Evolutionary conservation across 805 yeast genomes (phyloP).

Genomic region (Candida yuanshanica): DNA sequence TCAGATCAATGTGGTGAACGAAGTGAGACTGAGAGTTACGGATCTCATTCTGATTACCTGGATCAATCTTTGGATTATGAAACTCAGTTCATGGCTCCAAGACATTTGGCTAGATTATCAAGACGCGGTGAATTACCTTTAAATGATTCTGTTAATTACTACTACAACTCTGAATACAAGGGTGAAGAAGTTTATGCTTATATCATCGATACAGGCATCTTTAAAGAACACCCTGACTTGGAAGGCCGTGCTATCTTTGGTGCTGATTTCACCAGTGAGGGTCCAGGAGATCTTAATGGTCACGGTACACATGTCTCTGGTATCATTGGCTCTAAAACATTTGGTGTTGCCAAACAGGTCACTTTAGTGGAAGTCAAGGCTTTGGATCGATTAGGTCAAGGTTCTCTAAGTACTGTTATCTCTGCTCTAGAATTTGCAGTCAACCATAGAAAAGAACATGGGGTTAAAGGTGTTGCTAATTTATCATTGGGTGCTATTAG

Average conservation of each 20-base stretch:
- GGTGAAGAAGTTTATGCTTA: constrained; percentile 70
- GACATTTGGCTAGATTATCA: constrained; percentile 64
- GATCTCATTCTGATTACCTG: neutral
- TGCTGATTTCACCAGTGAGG: constrained; percentile 49
- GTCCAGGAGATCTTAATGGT: constrained; percentile 68
- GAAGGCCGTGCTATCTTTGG: constrained; percentile 58
- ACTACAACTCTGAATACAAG: constrained; percentile 37
- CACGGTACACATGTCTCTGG: constrained; percentile 97
- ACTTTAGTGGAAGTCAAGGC: constrained; percentile 71
- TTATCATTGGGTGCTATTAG: constrained; percentile 74
- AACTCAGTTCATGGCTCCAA: constrained; percentile 46
- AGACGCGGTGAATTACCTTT: constrained; percentile 35
- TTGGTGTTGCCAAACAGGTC: constrained; percentile 76
- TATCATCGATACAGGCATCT: constrained; percentile 82
- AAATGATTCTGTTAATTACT: constrained; percentile 33
- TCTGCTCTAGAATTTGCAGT: constrained; percentile 66
- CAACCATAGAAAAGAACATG: constrained; percentile 39
- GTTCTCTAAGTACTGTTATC: constrained; percentile 59
- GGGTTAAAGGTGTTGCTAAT: constrained; percentile 60
- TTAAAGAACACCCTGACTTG: constrained; percentile 52
- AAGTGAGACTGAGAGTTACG: constrained; percentile 24
- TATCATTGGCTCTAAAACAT: constrained; percentile 69
- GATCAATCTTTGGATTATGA: constrained; percentile 8
- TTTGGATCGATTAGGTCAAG: constrained; percentile 61
- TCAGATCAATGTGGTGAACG: constrained; percentile 7